phyloP scores from a whole-genome alignment of 176 grass and related monocot genomes.

The Bromus sterilis region DNA sequence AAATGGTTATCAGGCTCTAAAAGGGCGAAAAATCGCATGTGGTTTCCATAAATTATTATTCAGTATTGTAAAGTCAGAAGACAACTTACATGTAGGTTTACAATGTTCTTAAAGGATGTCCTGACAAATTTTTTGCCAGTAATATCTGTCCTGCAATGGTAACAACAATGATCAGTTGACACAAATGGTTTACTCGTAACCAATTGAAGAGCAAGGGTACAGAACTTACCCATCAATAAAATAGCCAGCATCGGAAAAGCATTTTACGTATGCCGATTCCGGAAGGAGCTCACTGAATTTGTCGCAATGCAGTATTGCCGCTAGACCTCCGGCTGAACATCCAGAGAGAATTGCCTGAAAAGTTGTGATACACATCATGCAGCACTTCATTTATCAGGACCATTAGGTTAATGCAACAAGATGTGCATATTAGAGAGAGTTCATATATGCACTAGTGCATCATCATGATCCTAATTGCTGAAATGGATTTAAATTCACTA shows the following conservation, averaged over 20 bases:
- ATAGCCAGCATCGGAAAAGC: slow-evolving; percentile 83
- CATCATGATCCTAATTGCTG: neutral
- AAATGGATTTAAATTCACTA: neutral
- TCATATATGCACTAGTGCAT: neutral
- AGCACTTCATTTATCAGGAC: neutral
- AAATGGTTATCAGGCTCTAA: neutral
- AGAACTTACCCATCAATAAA: slow-evolving; percentile 72
- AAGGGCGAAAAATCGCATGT: neutral
- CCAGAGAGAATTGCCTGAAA: slow-evolving; percentile 89
- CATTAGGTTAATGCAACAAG: neutral
- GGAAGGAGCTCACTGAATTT: slow-evolving; percentile 59
- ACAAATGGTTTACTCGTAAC: neutral
- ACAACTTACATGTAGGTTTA: slow-evolving; percentile 45
- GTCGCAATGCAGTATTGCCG: slow-evolving; percentile 84
- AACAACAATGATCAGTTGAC: neutral
- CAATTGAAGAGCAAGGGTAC: neutral
- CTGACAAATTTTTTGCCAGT: slow-evolving; percentile 36
- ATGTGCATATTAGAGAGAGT: neutral
- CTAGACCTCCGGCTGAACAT: slow-evolving; percentile 84
- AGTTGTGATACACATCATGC: neutral
- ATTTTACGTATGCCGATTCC: slow-evolving; percentile 58
- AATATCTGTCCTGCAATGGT: slow-evolving; percentile 55
- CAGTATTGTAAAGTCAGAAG: neutral
- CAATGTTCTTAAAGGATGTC: slow-evolving; percentile 34
- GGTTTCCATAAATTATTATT: neutral